Conservation (phyloP, 2,329 filamentous ascomycete genomes). For the Celoporthe dispersa region DNA sequence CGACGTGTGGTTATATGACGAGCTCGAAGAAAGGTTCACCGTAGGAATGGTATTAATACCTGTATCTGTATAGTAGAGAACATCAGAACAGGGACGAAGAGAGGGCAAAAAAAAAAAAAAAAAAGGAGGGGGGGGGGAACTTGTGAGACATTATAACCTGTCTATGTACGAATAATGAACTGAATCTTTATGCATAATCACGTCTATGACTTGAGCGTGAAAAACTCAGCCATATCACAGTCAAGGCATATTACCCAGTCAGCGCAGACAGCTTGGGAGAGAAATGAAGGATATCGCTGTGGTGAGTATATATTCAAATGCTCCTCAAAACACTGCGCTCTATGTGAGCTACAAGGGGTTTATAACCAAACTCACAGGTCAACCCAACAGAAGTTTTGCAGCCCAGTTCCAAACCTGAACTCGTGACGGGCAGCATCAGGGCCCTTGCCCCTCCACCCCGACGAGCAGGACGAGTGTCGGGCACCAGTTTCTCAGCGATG, state of each 20-base stretch:
- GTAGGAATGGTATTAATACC: neutral
- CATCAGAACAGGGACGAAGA: neutral
- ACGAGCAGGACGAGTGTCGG: neutral
- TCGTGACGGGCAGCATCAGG: neutral
- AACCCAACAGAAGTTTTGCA: neutral
- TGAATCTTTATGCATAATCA: too few relatives aligned
- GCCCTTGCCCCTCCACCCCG: neutral
- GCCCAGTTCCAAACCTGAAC: neutral
- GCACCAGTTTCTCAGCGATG: neutral
- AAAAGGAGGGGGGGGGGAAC: too few relatives aligned
- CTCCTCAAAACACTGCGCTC: neutral
- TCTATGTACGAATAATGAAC: neutral
- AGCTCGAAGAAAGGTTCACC: neutral
- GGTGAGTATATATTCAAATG: neutral
- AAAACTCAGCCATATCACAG: neutral
- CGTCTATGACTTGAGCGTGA: neutral
- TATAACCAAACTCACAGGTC: neutral
- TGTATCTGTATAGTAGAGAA: neutral
- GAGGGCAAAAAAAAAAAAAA: neutral
- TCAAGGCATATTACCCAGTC: neutral
- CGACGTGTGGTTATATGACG: too few relatives aligned
- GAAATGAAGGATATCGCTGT: neutral
- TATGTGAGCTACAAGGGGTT: neutral
- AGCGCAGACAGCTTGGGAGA: neutral
- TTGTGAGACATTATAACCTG: too few relatives aligned